Conservation (phyloP, 352 stramenopile species). For the Globisporangium radiosum region DNA sequence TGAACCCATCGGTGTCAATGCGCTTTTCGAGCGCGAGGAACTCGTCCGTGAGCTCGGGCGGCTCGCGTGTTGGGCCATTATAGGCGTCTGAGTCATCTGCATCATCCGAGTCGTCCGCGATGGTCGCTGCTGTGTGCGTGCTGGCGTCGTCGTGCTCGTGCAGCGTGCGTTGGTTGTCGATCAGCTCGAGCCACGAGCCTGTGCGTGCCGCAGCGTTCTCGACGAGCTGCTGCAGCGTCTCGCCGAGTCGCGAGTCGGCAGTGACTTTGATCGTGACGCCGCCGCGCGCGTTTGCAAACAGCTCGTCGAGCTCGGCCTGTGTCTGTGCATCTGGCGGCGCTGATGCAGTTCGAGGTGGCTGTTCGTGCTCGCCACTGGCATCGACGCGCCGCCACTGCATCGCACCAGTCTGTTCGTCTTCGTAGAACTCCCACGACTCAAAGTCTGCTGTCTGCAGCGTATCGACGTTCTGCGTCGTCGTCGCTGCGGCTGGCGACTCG, state of each 20-base stretch:
- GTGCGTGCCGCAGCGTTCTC: neutral
- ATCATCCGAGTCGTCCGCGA: neutral
- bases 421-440: slow-evolving; percentile 7
- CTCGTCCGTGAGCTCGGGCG: slow-evolving; percentile 28
- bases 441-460: neutral
- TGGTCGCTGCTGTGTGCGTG: neutral
- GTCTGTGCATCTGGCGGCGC: neutral
- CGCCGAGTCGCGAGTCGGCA: neutral
- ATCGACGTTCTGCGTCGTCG: neutral
- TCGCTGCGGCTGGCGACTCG: no score
- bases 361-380: neutral
- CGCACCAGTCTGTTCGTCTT: neutral
- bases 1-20: slow-evolving; percentile 38
- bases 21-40: slow-evolving; percentile 50
- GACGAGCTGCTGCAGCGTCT: neutral
- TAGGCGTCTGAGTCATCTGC: neutral
- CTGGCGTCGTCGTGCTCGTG: neutral
- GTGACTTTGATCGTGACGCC: neutral
- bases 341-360: neutral
- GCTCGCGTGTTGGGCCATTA: neutral
- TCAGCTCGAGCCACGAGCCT: neutral
- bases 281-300: neutral
- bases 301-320: neutral
- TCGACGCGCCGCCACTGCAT: neutral
- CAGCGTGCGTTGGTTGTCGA: neutral